These are phyloP conservation scores for Oryza brachyantha DNA, from an alignment of 176 grass and related monocot species.

Conservation along the genomic window DNA sequence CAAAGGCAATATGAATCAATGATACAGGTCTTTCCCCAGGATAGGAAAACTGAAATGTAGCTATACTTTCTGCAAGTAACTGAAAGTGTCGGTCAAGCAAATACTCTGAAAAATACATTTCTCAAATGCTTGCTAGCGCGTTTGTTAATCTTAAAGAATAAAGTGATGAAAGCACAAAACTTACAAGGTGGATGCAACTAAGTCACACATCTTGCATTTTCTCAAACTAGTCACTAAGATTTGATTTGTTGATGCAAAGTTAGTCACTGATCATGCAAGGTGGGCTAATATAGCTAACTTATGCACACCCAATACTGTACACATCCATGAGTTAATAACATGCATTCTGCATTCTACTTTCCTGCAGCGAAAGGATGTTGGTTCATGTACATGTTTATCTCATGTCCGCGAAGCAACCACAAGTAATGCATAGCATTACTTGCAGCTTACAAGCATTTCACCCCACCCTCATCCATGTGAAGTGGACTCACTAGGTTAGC, in stretches of 20 bases:
- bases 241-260: not conserved
- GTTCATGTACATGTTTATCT: not conserved
- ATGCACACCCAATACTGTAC: not conserved
- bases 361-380: not conserved
- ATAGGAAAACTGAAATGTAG: not conserved
- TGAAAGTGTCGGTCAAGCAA: not conserved
- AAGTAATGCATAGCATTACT: not conserved
- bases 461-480: not conserved
- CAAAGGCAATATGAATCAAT: slow-evolving; percentile 28
- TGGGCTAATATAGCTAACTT: not conserved
- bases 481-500: not conserved
- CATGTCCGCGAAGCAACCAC: not conserved
- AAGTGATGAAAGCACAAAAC: not conserved
- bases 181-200: not conserved
- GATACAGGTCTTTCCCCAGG: slow-evolving; percentile 23
- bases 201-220: not conserved
- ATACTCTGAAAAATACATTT: not conserved
- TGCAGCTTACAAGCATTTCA: not conserved
- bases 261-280: not conserved
- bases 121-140: not conserved
- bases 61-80: not conserved
- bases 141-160: not conserved
- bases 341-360: not conserved
- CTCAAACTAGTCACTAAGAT: not conserved
- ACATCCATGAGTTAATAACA: not conserved